phyloP scores from a whole-genome alignment of 2,329 filamentous ascomycete species.

The Bipolaris victoriae region DNA sequence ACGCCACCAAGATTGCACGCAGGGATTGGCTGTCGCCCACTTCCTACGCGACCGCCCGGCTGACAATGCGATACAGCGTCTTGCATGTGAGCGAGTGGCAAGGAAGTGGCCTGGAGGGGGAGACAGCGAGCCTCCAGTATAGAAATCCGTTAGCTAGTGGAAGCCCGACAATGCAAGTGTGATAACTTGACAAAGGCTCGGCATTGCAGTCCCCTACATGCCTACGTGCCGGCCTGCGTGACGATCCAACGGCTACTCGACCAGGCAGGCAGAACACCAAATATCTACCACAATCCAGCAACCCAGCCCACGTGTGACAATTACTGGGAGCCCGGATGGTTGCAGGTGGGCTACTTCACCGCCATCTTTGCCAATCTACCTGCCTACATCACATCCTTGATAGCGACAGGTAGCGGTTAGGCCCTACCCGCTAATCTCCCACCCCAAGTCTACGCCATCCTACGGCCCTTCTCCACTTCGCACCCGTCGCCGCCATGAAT shows the following conservation, averaged over 20 bases:
- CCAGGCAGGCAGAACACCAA: constrained; percentile 13
- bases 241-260: constrained; percentile 6
- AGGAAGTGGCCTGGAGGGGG: neutral
- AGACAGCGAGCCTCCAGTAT: neutral
- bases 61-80: constrained; percentile 8
- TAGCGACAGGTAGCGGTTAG: constrained; percentile 1
- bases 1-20: constrained; percentile 16
- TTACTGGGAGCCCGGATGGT: neutral
- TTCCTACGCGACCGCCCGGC: constrained; percentile 1
- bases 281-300: constrained; percentile 1
- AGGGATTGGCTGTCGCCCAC: constrained; percentile 18
- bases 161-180: neutral
- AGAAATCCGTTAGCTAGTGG: neutral
- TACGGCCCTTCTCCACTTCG: constrained; percentile 2
- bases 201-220: constrained; percentile 5
- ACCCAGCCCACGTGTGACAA: neutral
- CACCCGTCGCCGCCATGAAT: constrained; percentile 56
- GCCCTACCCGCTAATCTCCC: constrained; percentile 12
- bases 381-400: neutral
- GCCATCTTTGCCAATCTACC: neutral
- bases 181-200: constrained; percentile 10
- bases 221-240: neutral
- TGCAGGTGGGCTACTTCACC: neutral
- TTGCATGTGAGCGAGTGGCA: constrained; percentile 2
- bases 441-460: constrained; percentile 5